Percentiles rank a stretch among this genome's conserved stretches.
phyloP scores from a whole-genome alignment of 2,329 filamentous ascomycete species.

The Ophiostoma tasmaniense region DNA sequence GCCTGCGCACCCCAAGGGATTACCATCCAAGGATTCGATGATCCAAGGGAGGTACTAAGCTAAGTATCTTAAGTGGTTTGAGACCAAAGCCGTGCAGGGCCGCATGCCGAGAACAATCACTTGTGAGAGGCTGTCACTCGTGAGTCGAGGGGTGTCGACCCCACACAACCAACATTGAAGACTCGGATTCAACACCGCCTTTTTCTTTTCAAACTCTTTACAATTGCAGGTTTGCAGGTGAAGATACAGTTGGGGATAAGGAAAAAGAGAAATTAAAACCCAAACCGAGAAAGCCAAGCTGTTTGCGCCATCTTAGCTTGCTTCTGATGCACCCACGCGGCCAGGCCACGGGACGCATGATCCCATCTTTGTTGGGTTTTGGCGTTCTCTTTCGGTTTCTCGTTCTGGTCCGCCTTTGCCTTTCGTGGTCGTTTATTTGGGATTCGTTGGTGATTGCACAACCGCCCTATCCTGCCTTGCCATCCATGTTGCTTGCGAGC shows the following conservation, averaged over 20 bases:
- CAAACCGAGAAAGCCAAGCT: background rate
- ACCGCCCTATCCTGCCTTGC: background rate
- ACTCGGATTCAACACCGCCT: background rate
- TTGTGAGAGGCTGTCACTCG: background rate
- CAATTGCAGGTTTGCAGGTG: background rate
- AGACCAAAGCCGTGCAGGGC: background rate
- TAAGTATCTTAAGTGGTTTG: background rate
- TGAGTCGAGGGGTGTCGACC: background rate
- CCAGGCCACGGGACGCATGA: conserved; percentile 5
- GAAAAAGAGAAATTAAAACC: background rate
- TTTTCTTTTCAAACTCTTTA: background rate
- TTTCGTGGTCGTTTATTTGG: background rate
- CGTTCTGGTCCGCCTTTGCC: background rate
- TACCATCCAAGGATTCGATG: background rate
- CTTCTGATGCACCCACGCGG: background rate
- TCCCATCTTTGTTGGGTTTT: background rate
- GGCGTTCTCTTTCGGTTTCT: background rate
- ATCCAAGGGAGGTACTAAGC: background rate
- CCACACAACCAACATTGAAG: background rate
- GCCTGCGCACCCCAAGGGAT: background rate
- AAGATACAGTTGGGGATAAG: no score
- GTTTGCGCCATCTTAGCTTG: conserved; percentile 1
- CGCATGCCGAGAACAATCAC: conserved; percentile 1
- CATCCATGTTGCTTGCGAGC: no score
- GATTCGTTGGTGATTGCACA: background rate